Conservation (phyloP, 176 grass and related monocot genomes). For the Rhynchospora pubera region DNA sequence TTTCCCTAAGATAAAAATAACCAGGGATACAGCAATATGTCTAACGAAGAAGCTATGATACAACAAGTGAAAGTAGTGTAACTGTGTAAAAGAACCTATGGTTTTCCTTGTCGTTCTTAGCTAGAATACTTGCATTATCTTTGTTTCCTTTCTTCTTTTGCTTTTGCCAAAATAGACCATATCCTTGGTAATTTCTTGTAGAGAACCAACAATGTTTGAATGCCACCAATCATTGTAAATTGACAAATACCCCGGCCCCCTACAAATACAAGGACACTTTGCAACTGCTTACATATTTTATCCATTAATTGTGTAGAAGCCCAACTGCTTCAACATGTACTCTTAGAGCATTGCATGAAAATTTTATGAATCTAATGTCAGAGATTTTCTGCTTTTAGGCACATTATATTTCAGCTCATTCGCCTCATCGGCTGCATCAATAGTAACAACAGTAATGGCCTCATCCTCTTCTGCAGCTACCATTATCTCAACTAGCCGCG, state of each 20-base stretch:
- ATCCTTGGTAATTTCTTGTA: background rate
- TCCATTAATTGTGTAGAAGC: background rate
- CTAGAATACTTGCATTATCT: background rate
- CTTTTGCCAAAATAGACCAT: background rate
- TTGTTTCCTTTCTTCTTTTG: background rate
- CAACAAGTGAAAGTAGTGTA: background rate
- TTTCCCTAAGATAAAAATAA: background rate
- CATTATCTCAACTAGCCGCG: slow-evolving; percentile 19
- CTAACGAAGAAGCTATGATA: background rate
- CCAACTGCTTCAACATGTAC: background rate
- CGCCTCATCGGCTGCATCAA: background rate
- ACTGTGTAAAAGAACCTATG: background rate
- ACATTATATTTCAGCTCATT: slow-evolving; percentile 11
- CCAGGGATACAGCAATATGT: background rate
- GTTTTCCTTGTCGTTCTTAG: background rate
- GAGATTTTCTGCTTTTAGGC: slow-evolving; percentile 9
- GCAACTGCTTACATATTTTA: background rate
- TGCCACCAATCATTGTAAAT: background rate
- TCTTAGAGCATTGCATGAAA: background rate
- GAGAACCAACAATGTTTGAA: background rate
- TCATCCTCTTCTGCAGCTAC: slow-evolving; percentile 12
- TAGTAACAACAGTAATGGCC: background rate
- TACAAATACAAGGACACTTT: background rate
- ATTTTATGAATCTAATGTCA: slow-evolving; percentile 4
- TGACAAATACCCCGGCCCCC: background rate